phyloP scores from a whole-genome alignment of 2,329 filamentous ascomycete species.

The Trichoderma citrinoviride region DNA sequence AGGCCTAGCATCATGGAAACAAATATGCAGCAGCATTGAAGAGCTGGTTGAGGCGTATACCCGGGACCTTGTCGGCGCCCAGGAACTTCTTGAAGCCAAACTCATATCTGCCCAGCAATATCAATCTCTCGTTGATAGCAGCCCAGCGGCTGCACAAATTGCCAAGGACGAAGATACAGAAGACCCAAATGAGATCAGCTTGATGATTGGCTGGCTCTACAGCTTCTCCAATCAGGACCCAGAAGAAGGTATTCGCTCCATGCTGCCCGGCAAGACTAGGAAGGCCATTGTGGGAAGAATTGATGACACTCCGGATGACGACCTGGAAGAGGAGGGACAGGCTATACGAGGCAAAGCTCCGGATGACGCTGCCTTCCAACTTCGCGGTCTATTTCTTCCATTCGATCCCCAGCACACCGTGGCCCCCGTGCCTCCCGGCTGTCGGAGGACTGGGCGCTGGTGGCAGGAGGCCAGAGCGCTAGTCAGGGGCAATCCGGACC shows the following conservation, averaged over 20 bases:
- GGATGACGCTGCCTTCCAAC: not conserved
- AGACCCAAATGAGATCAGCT: no score
- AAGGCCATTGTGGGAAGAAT: not conserved
- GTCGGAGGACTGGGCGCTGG: slow-evolving; percentile 18
- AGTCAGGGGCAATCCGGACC: slow-evolving; percentile 40
- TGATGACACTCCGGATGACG: not conserved
- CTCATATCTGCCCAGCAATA: slow-evolving; percentile 64
- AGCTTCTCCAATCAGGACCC: no score
- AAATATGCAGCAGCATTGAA: slow-evolving; percentile 19
- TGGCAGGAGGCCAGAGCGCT: slow-evolving; percentile 21
- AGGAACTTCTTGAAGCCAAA: slow-evolving; percentile 51
- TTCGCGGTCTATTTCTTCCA: slow-evolving; percentile 2
- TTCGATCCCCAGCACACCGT: slow-evolving; percentile 9
- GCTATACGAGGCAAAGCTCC: not conserved
- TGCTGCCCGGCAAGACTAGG: not conserved
- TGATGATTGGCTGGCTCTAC: no score
- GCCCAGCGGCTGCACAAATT: no score
- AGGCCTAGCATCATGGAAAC: slow-evolving; percentile 23
- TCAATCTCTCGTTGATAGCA: slow-evolving; percentile 53
- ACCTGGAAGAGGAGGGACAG: not conserved
- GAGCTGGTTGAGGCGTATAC: slow-evolving; percentile 31
- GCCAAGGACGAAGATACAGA: no score
- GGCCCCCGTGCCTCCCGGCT: not conserved
- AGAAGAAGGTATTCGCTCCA: not conserved
- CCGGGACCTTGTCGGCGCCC: slow-evolving; percentile 49